Evolutionary conservation across 2,329 filamentous ascomycete species (phyloP), one percentile per base, ranked within the genome.

Genomic region (Hortaea sp.): DNA sequence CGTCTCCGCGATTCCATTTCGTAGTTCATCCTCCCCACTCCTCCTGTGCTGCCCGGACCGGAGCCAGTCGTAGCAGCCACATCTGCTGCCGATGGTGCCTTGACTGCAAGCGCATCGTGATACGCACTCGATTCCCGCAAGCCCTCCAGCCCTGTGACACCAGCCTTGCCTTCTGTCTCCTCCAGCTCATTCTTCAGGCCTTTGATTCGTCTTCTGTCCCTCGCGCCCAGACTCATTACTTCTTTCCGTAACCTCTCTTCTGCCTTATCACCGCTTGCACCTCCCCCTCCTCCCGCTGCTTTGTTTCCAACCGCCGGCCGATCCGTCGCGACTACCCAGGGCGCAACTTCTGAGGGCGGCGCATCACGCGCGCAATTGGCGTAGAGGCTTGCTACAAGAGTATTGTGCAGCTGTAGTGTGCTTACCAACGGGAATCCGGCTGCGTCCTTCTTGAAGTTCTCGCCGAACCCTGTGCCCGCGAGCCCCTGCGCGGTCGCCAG

Each of bases 241-340:
- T 83, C 79, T 29, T 71, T 71, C 65, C 81, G 82, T 42, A 82
- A 63, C 52, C 79, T 64, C 61, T 81, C 78, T 59, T 82, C 79
- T 38, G 74, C 73, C 45, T 75, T 76, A 67, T 82, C 78, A 41
- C 76, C 77, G 13, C 73, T 72, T n/a, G 32, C 32, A n/a, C 32
- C 32, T 31, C 62, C 60, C 31, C 70, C 67, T 10, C 73, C 72
- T n/a, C 46, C 43, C 11, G 57, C 55, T 43, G 50, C 56, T 55
- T 83, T 79, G 4, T 86, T 84, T 11, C 85, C 88, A 43, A 79
- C 75, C 37, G 69, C 81, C 42, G 79, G 81, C 12, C 90, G 95
- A 51, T 92, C 90, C 51, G 77, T 79, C 31, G 78, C 77, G 35
- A 76, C 75, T 41, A 83, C 79, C 77, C 77, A 83, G 55, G 71